A percentile compares a stretch with the other conserved stretches of the same genome.
Conservation (phyloP, 768 basidiomycete species). For the Grammothele lineata region DNA sequence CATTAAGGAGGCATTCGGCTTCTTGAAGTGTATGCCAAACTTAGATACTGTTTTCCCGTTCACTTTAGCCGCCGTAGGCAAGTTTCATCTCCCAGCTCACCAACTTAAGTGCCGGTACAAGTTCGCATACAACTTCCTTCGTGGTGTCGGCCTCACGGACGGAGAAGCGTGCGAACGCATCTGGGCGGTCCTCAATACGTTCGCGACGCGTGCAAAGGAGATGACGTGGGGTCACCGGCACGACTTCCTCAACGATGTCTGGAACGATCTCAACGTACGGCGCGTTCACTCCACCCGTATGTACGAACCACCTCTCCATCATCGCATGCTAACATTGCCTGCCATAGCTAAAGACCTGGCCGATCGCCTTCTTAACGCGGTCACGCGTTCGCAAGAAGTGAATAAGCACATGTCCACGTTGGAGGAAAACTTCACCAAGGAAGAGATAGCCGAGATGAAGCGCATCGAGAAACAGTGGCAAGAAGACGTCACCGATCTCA, state of each 20-base stretch:
- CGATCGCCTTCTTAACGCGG: too few relatives aligned
- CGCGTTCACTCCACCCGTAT: slow-evolving; percentile 8
- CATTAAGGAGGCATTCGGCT: too few relatives aligned
- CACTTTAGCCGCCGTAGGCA: slow-evolving; percentile 6
- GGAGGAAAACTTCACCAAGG: too few relatives aligned
- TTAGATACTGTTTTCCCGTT: not conserved
- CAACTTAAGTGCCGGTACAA: slow-evolving; percentile 1
- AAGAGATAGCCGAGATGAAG: too few relatives aligned
- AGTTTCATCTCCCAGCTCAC: slow-evolving; percentile 17
- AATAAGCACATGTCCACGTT: too few relatives aligned
- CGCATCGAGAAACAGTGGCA: too few relatives aligned
- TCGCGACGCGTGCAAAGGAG: slow-evolving; percentile 7
- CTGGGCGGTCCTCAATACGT: slow-evolving; percentile 9
- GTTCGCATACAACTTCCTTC: slow-evolving; percentile 9
- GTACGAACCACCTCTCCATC: not conserved
- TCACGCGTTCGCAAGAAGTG: too few relatives aligned
- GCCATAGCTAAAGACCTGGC: too few relatives aligned
- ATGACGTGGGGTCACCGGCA: slow-evolving; percentile 18
- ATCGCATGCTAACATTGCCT: too few relatives aligned
- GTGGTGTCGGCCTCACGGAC: slow-evolving; percentile 13
- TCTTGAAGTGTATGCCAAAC: not conserved
- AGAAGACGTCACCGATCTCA: too few relatives aligned
- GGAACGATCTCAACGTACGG: slow-evolving; percentile 11
- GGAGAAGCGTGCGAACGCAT: slow-evolving; percentile 14
- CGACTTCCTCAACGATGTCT: slow-evolving; percentile 17